Evolutionary conservation across 495 filamentous ascomycete genomes (phyloP).

Genomic region (Xylaria telfairii): DNA sequence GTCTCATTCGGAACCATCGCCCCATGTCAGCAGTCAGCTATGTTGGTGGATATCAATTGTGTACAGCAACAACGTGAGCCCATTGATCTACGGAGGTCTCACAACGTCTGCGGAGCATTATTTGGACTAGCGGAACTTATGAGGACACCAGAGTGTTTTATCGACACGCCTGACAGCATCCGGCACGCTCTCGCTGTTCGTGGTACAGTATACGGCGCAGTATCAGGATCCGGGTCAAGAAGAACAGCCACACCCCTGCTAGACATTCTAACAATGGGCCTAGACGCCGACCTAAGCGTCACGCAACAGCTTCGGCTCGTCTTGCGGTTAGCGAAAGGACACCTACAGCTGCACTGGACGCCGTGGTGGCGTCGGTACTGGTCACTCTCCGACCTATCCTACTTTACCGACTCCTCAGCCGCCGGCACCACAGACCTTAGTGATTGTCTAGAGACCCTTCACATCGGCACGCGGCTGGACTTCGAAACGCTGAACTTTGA

Average conservation of each 20-base stretch:
- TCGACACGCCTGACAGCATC: slow-evolving; percentile 5
- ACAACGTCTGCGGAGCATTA: slow-evolving; percentile 13
- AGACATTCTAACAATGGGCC: neutral
- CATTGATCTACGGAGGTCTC: slow-evolving; percentile 5
- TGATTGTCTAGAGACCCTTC: neutral
- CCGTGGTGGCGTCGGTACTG: slow-evolving; percentile 10
- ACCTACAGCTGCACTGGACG: slow-evolving; percentile 15
- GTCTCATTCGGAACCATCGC: neutral
- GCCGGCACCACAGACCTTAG: neutral
- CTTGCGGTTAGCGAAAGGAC: slow-evolving; percentile 3
- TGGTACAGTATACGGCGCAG: neutral
- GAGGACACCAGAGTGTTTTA: neutral
- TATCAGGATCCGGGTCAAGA: neutral
- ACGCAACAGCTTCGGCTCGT: slow-evolving; percentile 17
- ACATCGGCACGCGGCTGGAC: slow-evolving; percentile 7
- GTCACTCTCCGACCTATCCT: slow-evolving; percentile 12
- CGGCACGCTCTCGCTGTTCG: slow-evolving; percentile 9
- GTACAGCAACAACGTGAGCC: neutral
- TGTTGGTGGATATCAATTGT: neutral
- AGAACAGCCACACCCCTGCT: neutral
- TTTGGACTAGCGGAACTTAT: neutral
- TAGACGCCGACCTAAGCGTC: slow-evolving; percentile 5
- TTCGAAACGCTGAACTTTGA: slow-evolving; percentile 5
- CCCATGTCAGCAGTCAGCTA: neutral
- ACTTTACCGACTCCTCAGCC: slow-evolving; percentile 5